These are phyloP conservation scores for Pyricularia grisea DNA, from an alignment of 2,329 filamentous ascomycete species.

Conservation along the genomic window DNA sequence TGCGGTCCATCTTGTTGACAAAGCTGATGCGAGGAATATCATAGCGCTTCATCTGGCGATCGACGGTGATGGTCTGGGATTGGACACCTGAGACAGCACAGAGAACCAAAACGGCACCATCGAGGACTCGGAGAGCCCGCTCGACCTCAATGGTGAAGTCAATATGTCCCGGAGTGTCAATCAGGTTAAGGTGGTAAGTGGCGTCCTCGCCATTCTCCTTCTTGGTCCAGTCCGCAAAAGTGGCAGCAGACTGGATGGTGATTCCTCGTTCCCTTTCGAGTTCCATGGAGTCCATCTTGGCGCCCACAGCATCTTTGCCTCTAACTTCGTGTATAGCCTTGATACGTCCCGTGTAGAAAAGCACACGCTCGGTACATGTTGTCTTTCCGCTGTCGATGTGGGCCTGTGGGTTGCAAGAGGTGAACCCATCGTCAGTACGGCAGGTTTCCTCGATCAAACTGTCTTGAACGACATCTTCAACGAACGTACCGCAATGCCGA, in stretches of 20 bases:
- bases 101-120: constrained; percentile 96
- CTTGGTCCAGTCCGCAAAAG: constrained; percentile 95
- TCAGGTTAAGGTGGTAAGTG: constrained; percentile 95
- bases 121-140: constrained; percentile 84
- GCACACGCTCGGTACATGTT: constrained; percentile 88
- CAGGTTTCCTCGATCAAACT: not conserved
- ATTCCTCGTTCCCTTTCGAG: constrained; percentile 97
- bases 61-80: constrained; percentile 95
- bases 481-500: constrained; percentile 79
- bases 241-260: constrained; percentile 96
- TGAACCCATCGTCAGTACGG: not conserved
- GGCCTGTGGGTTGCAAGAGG: constrained; percentile 43
- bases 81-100: constrained; percentile 97
- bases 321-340: constrained; percentile 96
- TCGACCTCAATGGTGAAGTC: constrained; percentile 99
- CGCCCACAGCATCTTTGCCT: constrained; percentile 87
- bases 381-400: constrained; percentile 99
- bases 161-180: constrained; percentile 96
- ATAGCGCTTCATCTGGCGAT: constrained; percentile 97
- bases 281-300: constrained; percentile 99
- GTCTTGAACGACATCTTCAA: constrained; percentile 1
- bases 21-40: constrained; percentile 93
- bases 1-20: constrained; percentile 99
- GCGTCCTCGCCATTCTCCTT: constrained; percentile 69
- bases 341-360: constrained; percentile 97